Evolutionary conservation across 441 rosid species (phyloP).

Genomic region (Pelargonium myrrhifolium): DNA sequence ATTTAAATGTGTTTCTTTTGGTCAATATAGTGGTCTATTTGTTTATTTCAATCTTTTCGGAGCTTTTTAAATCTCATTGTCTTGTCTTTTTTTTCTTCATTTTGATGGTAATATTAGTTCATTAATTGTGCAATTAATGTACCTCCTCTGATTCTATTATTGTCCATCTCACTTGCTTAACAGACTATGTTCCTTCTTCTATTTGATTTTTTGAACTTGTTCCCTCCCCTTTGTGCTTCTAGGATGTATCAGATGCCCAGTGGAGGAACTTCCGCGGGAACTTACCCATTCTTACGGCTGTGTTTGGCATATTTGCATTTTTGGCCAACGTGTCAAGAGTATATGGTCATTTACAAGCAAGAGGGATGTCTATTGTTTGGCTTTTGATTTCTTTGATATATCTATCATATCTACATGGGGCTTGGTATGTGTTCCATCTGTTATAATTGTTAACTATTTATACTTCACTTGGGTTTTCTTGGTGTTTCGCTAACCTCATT

Average conservation of each 20-base stretch:
- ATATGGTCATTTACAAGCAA: conserved; percentile 37
- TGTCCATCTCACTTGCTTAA: background rate
- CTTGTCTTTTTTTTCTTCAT: background rate
- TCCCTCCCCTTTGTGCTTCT: background rate
- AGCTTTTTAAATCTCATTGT: background rate
- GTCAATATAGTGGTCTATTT: background rate
- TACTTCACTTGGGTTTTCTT: conserved; percentile 13
- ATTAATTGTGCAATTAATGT: background rate
- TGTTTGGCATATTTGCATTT: conserved; percentile 51
- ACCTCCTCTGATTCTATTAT: background rate
- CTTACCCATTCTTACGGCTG: conserved; percentile 56
- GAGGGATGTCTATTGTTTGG: conserved; percentile 72
- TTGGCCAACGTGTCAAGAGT: conserved; percentile 40
- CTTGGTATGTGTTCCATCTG: conserved; percentile 45
- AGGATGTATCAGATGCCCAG: conserved; percentile 84
- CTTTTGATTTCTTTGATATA: conserved; percentile 59
- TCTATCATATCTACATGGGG: conserved; percentile 74
- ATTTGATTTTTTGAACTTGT: background rate
- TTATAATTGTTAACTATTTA: background rate
- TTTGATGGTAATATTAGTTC: background rate
- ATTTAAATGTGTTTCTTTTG: background rate
- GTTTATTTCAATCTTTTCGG: background rate
- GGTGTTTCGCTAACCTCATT: conserved; percentile 12
- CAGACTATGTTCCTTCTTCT: background rate
- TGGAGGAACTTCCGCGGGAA: conserved; percentile 90